Evolutionary conservation across 352 stramenopile genomes (phyloP).

Genomic region (Phytophthora sp.): DNA sequence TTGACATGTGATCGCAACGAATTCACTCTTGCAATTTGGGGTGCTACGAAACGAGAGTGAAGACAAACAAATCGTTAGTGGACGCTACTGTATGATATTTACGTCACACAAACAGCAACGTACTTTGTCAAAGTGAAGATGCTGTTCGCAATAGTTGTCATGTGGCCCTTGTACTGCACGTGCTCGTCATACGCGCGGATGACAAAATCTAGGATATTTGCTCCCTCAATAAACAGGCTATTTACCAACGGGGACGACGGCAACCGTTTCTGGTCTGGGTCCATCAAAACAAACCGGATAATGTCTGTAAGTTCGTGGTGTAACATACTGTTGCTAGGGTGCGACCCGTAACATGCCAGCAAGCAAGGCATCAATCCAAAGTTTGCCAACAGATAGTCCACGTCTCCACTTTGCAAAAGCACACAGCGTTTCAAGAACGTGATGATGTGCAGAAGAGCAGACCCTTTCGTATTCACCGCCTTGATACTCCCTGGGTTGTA

Average conservation of each 20-base stretch:
- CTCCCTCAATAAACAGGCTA: slow-evolving; percentile 71
- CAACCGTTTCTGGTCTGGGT: slow-evolving; percentile 84
- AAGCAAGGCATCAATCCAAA: slow-evolving; percentile 85
- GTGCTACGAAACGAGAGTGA: slow-evolving; percentile 50
- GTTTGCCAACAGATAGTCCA: slow-evolving; percentile 75
- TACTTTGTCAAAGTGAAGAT: slow-evolving; percentile 90
- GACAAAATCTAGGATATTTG: slow-evolving; percentile 85
- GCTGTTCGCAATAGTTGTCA: slow-evolving; percentile 90
- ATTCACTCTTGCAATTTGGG: slow-evolving; percentile 66
- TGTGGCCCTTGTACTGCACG: slow-evolving; percentile 88
- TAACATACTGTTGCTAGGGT: slow-evolving; percentile 83
- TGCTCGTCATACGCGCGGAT: slow-evolving; percentile 77
- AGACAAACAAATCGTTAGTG: slow-evolving; percentile 19
- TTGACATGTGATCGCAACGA: slow-evolving; percentile 68
- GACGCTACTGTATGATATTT: background rate
- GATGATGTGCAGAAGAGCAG: slow-evolving; percentile 76
- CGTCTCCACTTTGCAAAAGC: slow-evolving; percentile 74
- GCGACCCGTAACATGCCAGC: slow-evolving; percentile 76
- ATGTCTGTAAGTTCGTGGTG: slow-evolving; percentile 88
- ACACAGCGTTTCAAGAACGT: slow-evolving; percentile 86
- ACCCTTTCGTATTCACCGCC: slow-evolving; percentile 67
- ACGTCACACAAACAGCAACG: slow-evolving; percentile 16
- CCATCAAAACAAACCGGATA: slow-evolving; percentile 85
- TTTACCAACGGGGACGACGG: slow-evolving; percentile 81
- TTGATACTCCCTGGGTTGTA: slow-evolving; percentile 47